Conservation (phyloP, 2,329 filamentous ascomycete species). For the Ilyonectria destructans region DNA sequence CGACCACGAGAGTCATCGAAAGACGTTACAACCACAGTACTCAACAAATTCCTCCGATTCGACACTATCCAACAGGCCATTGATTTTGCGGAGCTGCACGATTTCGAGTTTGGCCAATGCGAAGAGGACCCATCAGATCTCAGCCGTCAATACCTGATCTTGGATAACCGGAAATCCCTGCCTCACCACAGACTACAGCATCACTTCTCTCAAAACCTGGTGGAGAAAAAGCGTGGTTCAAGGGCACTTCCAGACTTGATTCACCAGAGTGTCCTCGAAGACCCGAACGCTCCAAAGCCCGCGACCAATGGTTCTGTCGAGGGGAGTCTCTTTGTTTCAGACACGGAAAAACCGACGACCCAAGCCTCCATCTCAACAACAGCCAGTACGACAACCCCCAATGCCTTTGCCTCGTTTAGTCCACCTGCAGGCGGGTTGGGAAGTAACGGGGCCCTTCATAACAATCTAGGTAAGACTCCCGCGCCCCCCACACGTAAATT, state of each 20-base stretch:
- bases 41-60: conserved; percentile 76
- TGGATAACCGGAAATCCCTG: conserved; percentile 62
- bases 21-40: conserved; percentile 71
- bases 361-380: conserved; percentile 24
- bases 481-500: conserved; percentile 39
- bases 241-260: conserved; percentile 70
- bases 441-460: conserved; percentile 31
- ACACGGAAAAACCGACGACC: conserved; percentile 28
- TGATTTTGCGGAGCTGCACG: conserved; percentile 74
- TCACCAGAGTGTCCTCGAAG: conserved; percentile 68
- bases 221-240: conserved; percentile 73
- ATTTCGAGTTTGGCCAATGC: conserved; percentile 65
- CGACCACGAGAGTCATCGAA: conserved; percentile 72
- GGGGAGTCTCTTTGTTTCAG: conserved; percentile 51
- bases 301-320: conserved; percentile 41
- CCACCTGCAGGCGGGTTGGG: conserved; percentile 25
- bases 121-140: conserved; percentile 55
- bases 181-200: conserved; percentile 69
- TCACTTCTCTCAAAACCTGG: conserved; percentile 69
- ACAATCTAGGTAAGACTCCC: conserved; percentile 46
- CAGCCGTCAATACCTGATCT: conserved; percentile 59
- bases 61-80: conserved; percentile 79
- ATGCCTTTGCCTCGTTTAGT: conserved; percentile 35
- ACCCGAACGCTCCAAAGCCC: conserved; percentile 38
- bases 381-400: conserved; percentile 30